These are phyloP conservation scores for Pezicula rhizophila DNA, from an alignment of 2,329 filamentous ascomycete species.

Conservation along the genomic window DNA sequence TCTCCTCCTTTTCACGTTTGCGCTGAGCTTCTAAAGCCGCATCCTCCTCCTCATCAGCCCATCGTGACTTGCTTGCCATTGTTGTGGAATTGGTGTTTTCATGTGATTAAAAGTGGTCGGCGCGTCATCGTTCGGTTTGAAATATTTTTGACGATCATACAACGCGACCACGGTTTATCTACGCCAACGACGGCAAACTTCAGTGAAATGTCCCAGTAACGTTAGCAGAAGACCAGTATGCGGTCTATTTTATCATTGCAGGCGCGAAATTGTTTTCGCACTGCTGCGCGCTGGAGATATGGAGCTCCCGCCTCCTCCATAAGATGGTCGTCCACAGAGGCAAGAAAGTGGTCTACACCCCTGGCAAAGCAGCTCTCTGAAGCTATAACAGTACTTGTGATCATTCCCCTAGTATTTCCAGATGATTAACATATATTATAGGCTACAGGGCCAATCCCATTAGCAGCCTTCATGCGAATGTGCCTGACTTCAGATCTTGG, in stretches of 20 bases:
- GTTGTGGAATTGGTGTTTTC: too few relatives aligned
- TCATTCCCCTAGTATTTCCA: not conserved
- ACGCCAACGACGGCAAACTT: not conserved
- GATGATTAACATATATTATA: constrained; percentile 29
- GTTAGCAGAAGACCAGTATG: constrained; percentile 14
- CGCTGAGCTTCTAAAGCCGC: constrained; percentile 64
- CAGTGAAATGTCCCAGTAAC: constrained; percentile 10
- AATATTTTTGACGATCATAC: constrained; percentile 7
- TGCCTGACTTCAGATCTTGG: constrained; percentile 86
- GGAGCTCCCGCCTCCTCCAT: constrained; percentile 9
- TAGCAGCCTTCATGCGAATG: constrained; percentile 97
- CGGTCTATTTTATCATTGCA: constrained; percentile 21
- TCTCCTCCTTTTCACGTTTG: constrained; percentile 82
- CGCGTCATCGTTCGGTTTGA: constrained; percentile 3
- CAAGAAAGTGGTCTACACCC: constrained; percentile 76
- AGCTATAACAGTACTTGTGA: constrained; percentile 66
- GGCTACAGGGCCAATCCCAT: constrained; percentile 83
- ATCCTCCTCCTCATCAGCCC: constrained; percentile 82
- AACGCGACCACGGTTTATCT: not conserved
- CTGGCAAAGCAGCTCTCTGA: constrained; percentile 80
- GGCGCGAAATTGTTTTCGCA: constrained; percentile 18
- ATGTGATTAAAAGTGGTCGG: constrained; percentile 4
- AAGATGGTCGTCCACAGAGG: constrained; percentile 25
- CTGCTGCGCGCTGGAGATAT: constrained; percentile 13
- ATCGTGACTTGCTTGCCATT: constrained; percentile 55